Base-by-base conservation (phyloP, 257 asterid genomes). In the Cynanchum wilfordii region DNA sequence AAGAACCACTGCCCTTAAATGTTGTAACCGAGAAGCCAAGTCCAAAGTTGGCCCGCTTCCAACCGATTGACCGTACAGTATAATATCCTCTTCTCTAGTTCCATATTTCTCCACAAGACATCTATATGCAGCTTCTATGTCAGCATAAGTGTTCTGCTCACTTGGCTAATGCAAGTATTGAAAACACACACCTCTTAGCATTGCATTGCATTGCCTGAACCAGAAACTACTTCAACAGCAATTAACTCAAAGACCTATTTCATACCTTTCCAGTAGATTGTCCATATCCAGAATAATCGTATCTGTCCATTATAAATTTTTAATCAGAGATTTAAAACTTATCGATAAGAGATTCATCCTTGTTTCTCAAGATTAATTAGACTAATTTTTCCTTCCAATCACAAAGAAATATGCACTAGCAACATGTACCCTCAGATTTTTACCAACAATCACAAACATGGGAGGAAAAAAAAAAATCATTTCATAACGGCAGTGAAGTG, bases 21-120 rank as follows among this genome's bases (percentile, higher is more conserved):
- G 86, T 62, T 91, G 72, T 71, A 87, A 86, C 76, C 90, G 95
- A 70, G 97, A 89, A 3, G 96, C 96, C 86, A 93, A 78, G 76
- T 93, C 97, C 88, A 88, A 79, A 24, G 98, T 90, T 71, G 98
- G 98, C 55, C 97, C 97, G 71, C 98, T 93, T 73, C 98, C 98
- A 63, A 93, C 98, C 17, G 98, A 93, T 80, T 93, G 98, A n/a
- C 98, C 98, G 7, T 93, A 93, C 82, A 93, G 74, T 73, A 93
- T 90, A 72, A 89, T 66, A 62, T 93, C 96, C 81, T 93, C 96
- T 85, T 93, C 96, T 79, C 86, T 90, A 68, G 79, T 90, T 57
- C 96, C 97, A 76, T 93, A 93, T 73, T 80, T 89, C 72, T 88
- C 90, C 82, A 80, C 81, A 73, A 93, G 98, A 81, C 97, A 90